Base-by-base conservation (phyloP, 2,329 filamentous ascomycete species). In the Eutypa lata region DNA sequence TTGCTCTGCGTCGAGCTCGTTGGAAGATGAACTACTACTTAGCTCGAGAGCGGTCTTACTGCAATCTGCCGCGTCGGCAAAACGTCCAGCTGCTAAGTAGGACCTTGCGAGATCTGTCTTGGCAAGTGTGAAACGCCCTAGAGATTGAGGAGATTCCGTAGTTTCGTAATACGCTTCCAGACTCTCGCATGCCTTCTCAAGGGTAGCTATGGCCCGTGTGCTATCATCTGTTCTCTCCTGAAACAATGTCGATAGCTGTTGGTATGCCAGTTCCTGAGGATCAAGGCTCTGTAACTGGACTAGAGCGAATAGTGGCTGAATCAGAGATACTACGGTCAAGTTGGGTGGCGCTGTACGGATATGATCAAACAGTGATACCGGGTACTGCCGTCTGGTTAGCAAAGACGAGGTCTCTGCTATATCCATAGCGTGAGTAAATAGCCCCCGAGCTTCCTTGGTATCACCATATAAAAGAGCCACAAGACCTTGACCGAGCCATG, bases 371-470 rank as follows among this genome's bases (percentile, higher is more conserved):
- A 89, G 79, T 1, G 90, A 89, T 0, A 88, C 75, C 0, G 90
- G 81, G 66, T 92, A 97, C 67, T 93, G 89, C 28, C 87, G 83
- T 66, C 91, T 89, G 0, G 87, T 84, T 4, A 91, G 76, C 2
- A 86, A 69, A 0, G 88, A 86, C 0, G 89, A 88, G 0, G 90
- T 87, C 55, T 91, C 89, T 0, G 91, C 86, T 47, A 99, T 93
- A 57, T 96, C 92, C 75, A 96, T 94, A 1, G 94, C 93, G 67
- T 99, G 94, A 1, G 90, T 92, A 66, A 97, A 96, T 10, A 97
- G 81, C 11, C 86, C 86, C 21, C 90, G 81, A 1, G 93, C 92
- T 71, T 97, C 91, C 55, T 82, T 84, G 0, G 74, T 62, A 56
- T 96, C 87, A 1, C 90, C 91, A 48, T 83, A 81, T 26, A 93